A percentile compares a stretch with the other conserved stretches of the same genome.
These are phyloP conservation scores for Penicillium antarcticum DNA, from an alignment of 495 filamentous ascomycete genomes.

Conservation along the genomic window DNA sequence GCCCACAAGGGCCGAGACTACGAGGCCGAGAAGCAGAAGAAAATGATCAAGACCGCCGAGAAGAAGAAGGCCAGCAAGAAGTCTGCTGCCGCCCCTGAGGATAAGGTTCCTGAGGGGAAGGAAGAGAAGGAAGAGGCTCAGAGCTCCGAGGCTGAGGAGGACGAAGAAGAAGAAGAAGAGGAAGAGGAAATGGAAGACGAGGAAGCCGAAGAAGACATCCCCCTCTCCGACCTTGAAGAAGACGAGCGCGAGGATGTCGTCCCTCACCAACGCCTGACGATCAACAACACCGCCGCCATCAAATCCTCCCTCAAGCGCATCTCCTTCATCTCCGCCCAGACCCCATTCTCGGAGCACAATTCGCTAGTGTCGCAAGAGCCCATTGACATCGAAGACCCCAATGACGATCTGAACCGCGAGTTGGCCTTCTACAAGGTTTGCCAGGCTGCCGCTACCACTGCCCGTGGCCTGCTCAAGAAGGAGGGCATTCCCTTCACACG, in stretches of 20 bases:
- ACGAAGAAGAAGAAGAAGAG: conserved; percentile 33
- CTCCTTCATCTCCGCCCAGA: conserved; percentile 53
- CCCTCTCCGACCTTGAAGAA: conserved; percentile 78
- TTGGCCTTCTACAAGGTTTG: conserved; percentile 91
- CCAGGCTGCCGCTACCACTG: conserved; percentile 70
- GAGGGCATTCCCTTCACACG: conserved; percentile 82
- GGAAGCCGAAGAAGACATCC: conserved; percentile 61
- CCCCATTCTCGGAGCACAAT: conserved; percentile 65
- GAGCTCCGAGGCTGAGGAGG: conserved; percentile 15
- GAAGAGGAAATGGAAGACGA: conserved; percentile 46
- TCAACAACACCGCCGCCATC: conserved; percentile 93
- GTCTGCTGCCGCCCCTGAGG: conserved; percentile 30
- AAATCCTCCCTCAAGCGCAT: conserved; percentile 74
- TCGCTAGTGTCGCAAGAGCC: conserved; percentile 52
- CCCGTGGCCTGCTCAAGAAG: conserved; percentile 68
- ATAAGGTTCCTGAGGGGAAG: conserved; percentile 21
- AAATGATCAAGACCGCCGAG: conserved; percentile 49
- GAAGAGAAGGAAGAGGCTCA: conserved; percentile 24
- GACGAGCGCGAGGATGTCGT: conserved; percentile 82
- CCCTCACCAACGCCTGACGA: conserved; percentile 88
- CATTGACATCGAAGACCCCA: conserved; percentile 61
- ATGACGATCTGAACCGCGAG: conserved; percentile 88
- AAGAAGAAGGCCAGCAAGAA: conserved; percentile 50
- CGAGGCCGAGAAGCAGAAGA: conserved; percentile 64
- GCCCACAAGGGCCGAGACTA: conserved; percentile 66